Percentiles rank a stretch among this genome's conserved stretches.
Evolutionary conservation across 768 basidiomycete species (phyloP).

Genomic region (Suillus americanus): DNA sequence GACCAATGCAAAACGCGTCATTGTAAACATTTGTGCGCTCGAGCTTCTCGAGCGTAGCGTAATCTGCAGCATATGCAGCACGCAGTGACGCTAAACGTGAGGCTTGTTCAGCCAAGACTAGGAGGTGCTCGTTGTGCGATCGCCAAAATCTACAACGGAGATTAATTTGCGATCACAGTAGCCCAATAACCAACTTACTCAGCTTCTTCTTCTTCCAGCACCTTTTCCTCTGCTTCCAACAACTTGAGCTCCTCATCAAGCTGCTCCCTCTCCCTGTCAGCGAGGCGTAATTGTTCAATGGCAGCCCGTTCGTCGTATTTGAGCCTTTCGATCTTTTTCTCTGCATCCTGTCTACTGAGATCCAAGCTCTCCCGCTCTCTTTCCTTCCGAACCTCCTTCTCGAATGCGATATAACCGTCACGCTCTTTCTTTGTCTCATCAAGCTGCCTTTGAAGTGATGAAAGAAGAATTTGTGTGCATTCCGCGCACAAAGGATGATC

Average conservation of each 20-base stretch:
- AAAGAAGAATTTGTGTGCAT: constrained; percentile 82
- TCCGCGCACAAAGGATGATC: constrained; percentile 96
- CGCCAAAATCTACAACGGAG: constrained; percentile 70
- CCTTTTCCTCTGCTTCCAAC: constrained; percentile 76
- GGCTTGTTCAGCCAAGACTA: constrained; percentile 62
- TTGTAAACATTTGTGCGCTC: constrained; percentile 94
- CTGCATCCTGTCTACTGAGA: constrained; percentile 60
- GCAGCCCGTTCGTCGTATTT: constrained; percentile 67
- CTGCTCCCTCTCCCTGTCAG: constrained; percentile 74
- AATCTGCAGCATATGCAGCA: constrained; percentile 77
- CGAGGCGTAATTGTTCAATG: constrained; percentile 71
- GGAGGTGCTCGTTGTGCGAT: constrained; percentile 69
- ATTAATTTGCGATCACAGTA: neutral
- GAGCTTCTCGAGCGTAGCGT: constrained; percentile 76
- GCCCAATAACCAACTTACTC: constrained; percentile 50
- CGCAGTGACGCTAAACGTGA: constrained; percentile 70
- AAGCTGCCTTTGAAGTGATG: constrained; percentile 72
- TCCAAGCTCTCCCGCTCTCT: constrained; percentile 69
- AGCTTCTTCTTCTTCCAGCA: constrained; percentile 79
- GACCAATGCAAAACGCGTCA: constrained; percentile 93
- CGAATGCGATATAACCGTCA: constrained; percentile 92
- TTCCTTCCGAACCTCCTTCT: constrained; percentile 83
- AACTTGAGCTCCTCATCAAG: constrained; percentile 70
- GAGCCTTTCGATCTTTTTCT: constrained; percentile 71
- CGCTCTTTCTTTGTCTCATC: constrained; percentile 91